Base-by-base conservation (phyloP, 2,329 filamentous ascomycete species). In the Diaporthe vaccinii region DNA sequence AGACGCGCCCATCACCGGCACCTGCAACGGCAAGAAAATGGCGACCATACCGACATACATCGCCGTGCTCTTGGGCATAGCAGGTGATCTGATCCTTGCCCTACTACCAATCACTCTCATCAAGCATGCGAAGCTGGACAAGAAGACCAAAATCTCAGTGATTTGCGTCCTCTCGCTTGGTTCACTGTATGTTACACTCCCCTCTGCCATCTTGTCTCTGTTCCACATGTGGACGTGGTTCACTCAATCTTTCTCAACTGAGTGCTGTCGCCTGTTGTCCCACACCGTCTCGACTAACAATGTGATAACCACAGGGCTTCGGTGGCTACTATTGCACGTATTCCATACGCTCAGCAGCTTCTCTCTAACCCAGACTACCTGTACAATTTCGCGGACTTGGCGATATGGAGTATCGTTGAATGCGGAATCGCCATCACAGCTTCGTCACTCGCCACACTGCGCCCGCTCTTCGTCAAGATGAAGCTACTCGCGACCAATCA, bases 391-490 rank as follows among this genome's bases (percentile, higher is more conserved):
- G 83, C 84, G 22, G 85, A 85, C 77, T 78, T 86, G 9, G 82
- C 84, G 7, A 86, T 86, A 74, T 87, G 85, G 85, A 85, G 83
- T 5, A 85, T 85, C 62, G 81, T 84, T n/a, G 85, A 86, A 76
- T 84, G 83, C 44, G 83, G 83, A 5, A 82, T 86, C 22, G 84
- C 84, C 8, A 82, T 86, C 2, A 80, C 82, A 7, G 85, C 84
- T 9, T 83, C 83, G 8, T 84, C 82, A 7, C 78, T 84, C 34
- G 85, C 84, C 2, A 86, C 84, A 0, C 80, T 86, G 14, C 75
- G 75, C 7, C 75, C 75, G 4, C 67, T 76, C 20, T 76, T 76
- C 34, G 69, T 76, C 49, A 75, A 76, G 6, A 36, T 72, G 73
- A 75, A 44, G 39, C 25, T 76, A 6, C 57, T 76, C 3, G 75